Evolutionary conservation across 192 early-diverging fungal genomes (phyloP).

Genomic region (Linnemannia exigua): DNA sequence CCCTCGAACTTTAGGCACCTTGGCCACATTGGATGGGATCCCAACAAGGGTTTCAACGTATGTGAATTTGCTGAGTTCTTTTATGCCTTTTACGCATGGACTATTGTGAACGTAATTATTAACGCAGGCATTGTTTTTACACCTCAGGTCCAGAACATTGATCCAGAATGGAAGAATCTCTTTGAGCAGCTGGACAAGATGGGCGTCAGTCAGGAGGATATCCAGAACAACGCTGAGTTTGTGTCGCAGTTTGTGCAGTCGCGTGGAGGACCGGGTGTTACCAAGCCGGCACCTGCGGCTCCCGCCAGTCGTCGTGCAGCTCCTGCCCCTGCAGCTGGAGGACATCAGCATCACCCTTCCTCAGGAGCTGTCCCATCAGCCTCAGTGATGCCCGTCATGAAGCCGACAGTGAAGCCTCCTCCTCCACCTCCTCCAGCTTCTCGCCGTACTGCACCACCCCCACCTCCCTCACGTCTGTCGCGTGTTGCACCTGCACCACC

Average conservation of each 20-base stretch:
- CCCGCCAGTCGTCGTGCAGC: conserved; percentile 45
- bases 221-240: conserved; percentile 75
- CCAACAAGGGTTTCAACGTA: conserved; percentile 71
- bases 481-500: conserved; percentile 42
- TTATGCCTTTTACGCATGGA: neutral
- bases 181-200: conserved; percentile 77
- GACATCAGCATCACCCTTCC: conserved; percentile 41
- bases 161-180: conserved; percentile 79
- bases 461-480: conserved; percentile 48
- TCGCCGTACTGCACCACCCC: conserved; percentile 52
- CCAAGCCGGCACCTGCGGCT: conserved; percentile 27
- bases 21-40: conserved; percentile 73
- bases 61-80: neutral
- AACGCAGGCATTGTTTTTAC: neutral
- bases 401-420: conserved; percentile 46
- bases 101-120: neutral
- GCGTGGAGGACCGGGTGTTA: conserved; percentile 64
- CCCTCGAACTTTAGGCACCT: conserved; percentile 68
- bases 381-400: conserved; percentile 45
- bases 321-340: conserved; percentile 31
- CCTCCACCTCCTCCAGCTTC: conserved; percentile 56
- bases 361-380: conserved; percentile 37
- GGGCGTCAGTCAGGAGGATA: conserved; percentile 77
- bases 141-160: conserved; percentile 72
- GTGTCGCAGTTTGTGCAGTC: conserved; percentile 78